Evolutionary conservation across 495 filamentous ascomycete genomes (phyloP), one percentile per base, ranked within the genome.

Genomic region (Entonaema liquescens): DNA sequence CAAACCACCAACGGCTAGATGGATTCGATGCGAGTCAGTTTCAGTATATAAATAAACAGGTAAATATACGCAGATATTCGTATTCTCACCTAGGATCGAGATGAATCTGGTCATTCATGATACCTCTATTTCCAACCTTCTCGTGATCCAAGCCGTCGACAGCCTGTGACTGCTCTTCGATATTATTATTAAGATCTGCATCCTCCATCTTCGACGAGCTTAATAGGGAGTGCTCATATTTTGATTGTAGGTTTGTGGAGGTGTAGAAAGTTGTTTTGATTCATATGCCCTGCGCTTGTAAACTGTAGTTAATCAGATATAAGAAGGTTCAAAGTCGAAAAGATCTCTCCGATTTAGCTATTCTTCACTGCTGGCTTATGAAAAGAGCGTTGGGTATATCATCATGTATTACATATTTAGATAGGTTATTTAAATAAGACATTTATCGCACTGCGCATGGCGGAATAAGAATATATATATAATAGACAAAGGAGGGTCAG

Each of bases 1-100:
- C 91, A 70, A 95, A 90, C 93, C 93, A 97, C 93, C 93, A 97
- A 42, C 89, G 89, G 63, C 89, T 86, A 25, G 28, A 53, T 21
- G 63, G 50, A 44, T 49, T 40, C 29, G 35, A 38, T 40, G 28
- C 15, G 4, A 19, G 21, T 66, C n/a, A 31, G 23, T 9, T 33
- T 33, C 6, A 33, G 42, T 1, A 29, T 21, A n/a, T n/a, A n/a
- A n/a, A n/a, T n/a, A n/a, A n/a, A n/a, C n/a, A n/a, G n/a, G n/a
- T n/a, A n/a, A n/a, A n/a, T n/a, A n/a, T n/a, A n/a, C n/a, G n/a
- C n/a, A n/a, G n/a, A n/a, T n/a, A n/a, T n/a, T n/a, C n/a, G n/a
- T n/a, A n/a, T n/a, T 9, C 77, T 19, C 61, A 87, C 85, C 85
- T 88, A 19, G 87, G 88, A 50, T 89, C 79, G 5, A 87, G 71